Conservation (phyloP, 352 stramenopile genomes). For the Globisporangium takayamanum region DNA sequence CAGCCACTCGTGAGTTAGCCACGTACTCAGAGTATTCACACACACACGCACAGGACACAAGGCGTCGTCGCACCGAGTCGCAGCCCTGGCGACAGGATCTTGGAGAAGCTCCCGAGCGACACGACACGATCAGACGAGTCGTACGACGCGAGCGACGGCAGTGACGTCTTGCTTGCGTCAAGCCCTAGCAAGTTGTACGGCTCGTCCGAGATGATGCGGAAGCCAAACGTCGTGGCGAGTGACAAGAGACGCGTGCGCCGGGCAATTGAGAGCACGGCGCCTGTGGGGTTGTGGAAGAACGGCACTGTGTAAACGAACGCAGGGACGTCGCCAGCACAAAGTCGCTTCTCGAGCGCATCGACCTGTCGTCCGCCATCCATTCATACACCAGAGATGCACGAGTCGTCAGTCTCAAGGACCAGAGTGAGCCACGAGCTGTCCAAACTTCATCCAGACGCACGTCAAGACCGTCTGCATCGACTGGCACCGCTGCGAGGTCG, state of each 20-base stretch:
- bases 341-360: conserved; percentile 59
- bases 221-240: conserved; percentile 76
- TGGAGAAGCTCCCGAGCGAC: conserved; percentile 92
- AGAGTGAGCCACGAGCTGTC: too few relatives aligned
- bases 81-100: conserved; percentile 90
- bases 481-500: conserved; percentile 64
- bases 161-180: conserved; percentile 27
- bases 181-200: conserved; percentile 92
- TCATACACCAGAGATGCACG: too few relatives aligned
- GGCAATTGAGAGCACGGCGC: conserved; percentile 55
- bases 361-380: conserved; percentile 21
- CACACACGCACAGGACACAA: too few relatives aligned
- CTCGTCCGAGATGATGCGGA: conserved; percentile 90
- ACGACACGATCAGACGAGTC: conserved; percentile 62
- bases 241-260: conserved; percentile 67
- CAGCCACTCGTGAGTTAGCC: background rate
- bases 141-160: conserved; percentile 57
- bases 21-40: background rate
- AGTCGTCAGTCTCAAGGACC: background rate
- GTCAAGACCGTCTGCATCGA: conserved; percentile 66
- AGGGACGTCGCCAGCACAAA: conserved; percentile 53
- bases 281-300: conserved; percentile 93
- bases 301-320: conserved; percentile 92
- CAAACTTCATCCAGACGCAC: conserved; percentile 21
- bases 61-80: conserved; percentile 59